Evolutionary conservation across 2,329 filamentous ascomycete species (phyloP), one percentile per base, ranked within the genome.

Genomic region (Sporothrix inflata): DNA sequence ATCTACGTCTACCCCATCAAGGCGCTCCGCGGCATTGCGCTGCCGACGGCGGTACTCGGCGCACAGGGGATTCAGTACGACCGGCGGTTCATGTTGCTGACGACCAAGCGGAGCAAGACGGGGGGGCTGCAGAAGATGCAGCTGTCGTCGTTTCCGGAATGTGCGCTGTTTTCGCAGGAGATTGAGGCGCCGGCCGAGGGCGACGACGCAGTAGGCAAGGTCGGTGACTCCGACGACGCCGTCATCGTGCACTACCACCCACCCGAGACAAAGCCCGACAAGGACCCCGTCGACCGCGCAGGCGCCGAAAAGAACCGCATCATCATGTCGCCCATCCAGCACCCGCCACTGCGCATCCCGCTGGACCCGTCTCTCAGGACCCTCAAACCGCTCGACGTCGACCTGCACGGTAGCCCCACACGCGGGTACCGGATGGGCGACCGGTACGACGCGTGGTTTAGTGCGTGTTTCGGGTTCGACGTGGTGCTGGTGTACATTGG

Each of bases 1-100:
- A 84, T 94, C 47, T 92, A 90, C 80, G 85, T 91, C 65, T 93
- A 94, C 79, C 91, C 92, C 55, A 90, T 94, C 81, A 94, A 94
- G 79, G 90, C 86, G 8, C 85, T 93, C n/a, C 87, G 89, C 47
- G 88, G 87, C 68, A 86, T 91, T 70, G 79, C 84, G 21, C 81
- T 93, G 42, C 73, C 83, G 4, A 79, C 81, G 0, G 85, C 89
- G 3, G 80, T 81, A n/a, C 80, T 93, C 63, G 87, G 86, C 5
- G 83, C 84, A n/a, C 85, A 89, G 74, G 91, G 91, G 16, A 84
- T 93, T 75, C 82, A 83, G 53, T 82, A 91, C 78, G 92, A 94
- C 81, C 87, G 92, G 11, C 84, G 84, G 45, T 94, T 92, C 80
- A 92, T 94, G 88, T 85, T 94, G 4, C 85, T 89, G 74, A 87